A percentile compares a stretch with the other conserved stretches of the same genome.
phyloP scores from a whole-genome alignment of 345 rosid genomes.

The Salix suchowensis region DNA sequence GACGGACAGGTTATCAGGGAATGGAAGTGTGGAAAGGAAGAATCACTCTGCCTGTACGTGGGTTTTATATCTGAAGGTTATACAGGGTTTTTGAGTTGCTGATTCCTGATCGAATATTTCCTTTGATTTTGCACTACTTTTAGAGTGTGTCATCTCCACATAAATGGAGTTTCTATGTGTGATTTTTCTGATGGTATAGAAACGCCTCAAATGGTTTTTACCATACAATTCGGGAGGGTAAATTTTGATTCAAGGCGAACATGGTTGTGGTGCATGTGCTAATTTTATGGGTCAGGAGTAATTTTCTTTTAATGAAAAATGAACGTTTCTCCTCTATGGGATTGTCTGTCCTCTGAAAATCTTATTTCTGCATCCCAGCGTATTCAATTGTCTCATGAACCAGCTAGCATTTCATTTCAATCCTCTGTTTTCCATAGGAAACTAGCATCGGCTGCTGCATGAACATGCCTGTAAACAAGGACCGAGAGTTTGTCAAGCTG shows the following conservation, averaged over 20 bases:
- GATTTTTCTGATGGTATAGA: slow-evolving; percentile 7
- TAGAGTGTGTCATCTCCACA: slow-evolving; percentile 10
- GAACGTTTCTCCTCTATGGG: not conserved
- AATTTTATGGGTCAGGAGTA: not conserved
- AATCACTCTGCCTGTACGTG: slow-evolving; percentile 4
- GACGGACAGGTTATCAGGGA: not conserved
- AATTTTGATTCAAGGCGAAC: slow-evolving; percentile 2
- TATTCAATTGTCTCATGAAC: too few species aligned
- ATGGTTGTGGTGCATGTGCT: not conserved
- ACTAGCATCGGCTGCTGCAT: slow-evolving; percentile 61
- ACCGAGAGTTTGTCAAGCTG: not conserved
- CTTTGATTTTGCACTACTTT: slow-evolving; percentile 11
- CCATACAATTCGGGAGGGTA: slow-evolving; percentile 10
- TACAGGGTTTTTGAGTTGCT: slow-evolving; percentile 15
- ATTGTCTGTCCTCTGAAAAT: not conserved
- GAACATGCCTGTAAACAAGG: slow-evolving; percentile 44
- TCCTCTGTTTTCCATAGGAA: slow-evolving; percentile 59
- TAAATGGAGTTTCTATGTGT: slow-evolving; percentile 1
- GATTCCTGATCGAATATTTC: slow-evolving; percentile 26
- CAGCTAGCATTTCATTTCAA: too few species aligned
- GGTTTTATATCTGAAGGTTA: slow-evolving; percentile 19
- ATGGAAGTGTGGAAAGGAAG: not conserved
- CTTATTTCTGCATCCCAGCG: too few species aligned
- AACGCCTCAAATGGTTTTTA: slow-evolving; percentile 6
- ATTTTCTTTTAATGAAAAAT: not conserved